Base-by-base conservation (phyloP, 495 filamentous ascomycete species). In the Chaetomidium leptoderma region DNA sequence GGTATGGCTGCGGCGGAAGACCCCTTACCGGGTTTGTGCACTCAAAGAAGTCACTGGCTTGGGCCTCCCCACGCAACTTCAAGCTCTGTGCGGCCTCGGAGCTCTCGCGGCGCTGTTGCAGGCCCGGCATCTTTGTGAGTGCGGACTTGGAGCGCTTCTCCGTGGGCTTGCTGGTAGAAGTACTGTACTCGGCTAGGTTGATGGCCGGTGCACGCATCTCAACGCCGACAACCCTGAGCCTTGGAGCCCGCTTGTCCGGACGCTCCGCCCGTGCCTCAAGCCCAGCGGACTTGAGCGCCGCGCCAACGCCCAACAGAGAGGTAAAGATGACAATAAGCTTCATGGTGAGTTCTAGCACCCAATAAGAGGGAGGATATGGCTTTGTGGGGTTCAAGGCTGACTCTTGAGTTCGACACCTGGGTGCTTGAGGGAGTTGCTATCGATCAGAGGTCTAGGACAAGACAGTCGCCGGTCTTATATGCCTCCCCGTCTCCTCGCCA, bases 31-130 rank as follows among this genome's bases (percentile, higher is more conserved):
- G 43, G 47, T 65, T 66, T 35, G 60, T 61, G 53, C 74, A 76
- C 57, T 75, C 72, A 29, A 62, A 76, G 47, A 75, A 76, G 49
- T 71, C 69, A 29, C 51, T 59, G 17, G 66, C 55, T 7, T 61
- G 21, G 24, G 36, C 44, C 13, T 60, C 59, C 16, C 59, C 42
- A 16, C 58, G 63, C 39, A 62, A 27, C 4, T 44, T 61, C 39
- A 63, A 33, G 3, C 45, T 59, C 13, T 61, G 60, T 8, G 60
- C 40, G 19, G 59, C 50, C 23, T 44, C n/a, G 29, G 57, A n/a
- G 40, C 36, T 64, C 55, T 63, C 69, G 10, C 53, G 64, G 40
- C 66, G 69, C 32, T 47, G 60, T 23, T 26, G 57, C 0, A 53
- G 30, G 8, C 33, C 60, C 6, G 70, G 68, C 19, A 74, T 37